phyloP scores from a whole-genome alignment of 345 rosid genomes.

The Hirschfeldia incana region DNA sequence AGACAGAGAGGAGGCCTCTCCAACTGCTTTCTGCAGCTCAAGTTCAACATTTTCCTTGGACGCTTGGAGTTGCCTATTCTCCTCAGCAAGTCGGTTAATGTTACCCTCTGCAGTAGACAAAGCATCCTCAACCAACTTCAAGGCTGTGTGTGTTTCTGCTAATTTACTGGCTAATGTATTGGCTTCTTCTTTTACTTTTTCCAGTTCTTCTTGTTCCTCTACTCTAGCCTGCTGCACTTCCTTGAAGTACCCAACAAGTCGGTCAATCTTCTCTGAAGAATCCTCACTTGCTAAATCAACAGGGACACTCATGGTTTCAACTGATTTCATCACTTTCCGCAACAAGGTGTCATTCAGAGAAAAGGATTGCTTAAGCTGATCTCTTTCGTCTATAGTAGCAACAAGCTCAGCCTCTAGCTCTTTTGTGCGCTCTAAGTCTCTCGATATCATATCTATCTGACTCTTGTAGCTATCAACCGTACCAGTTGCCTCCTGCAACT shows the following conservation, averaged over 20 bases:
- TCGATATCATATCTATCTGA: constrained; percentile 54
- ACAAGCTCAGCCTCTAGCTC: constrained; percentile 67
- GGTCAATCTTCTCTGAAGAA: constrained; percentile 61
- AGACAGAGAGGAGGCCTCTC: constrained; percentile 53
- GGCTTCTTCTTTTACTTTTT: constrained; percentile 51
- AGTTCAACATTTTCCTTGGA: constrained; percentile 50
- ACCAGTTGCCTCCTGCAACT: constrained; percentile 58
- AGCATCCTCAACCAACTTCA: constrained; percentile 56
- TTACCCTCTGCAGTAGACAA: constrained; percentile 53
- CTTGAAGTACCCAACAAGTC: constrained; percentile 56
- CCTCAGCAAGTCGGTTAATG: constrained; percentile 49
- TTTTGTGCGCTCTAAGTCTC: constrained; percentile 52
- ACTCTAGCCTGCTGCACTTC: constrained; percentile 59
- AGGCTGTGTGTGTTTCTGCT: constrained; percentile 49
- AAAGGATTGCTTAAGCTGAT: constrained; percentile 62
- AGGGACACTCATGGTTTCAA: constrained; percentile 57
- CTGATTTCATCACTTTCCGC: constrained; percentile 52
- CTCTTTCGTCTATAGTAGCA: constrained; percentile 50
- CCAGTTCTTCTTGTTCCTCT: constrained; percentile 55
- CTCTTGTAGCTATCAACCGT: constrained; percentile 51
- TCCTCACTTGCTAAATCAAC: constrained; percentile 48
- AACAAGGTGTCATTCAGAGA: constrained; percentile 56
- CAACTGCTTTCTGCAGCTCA: constrained; percentile 59
- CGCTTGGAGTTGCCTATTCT: constrained; percentile 54
- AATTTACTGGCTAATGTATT: constrained; percentile 46